These are phyloP conservation scores for Candida gigantensis DNA, from an alignment of 1,139 yeast species.

Conservation along the genomic window DNA sequence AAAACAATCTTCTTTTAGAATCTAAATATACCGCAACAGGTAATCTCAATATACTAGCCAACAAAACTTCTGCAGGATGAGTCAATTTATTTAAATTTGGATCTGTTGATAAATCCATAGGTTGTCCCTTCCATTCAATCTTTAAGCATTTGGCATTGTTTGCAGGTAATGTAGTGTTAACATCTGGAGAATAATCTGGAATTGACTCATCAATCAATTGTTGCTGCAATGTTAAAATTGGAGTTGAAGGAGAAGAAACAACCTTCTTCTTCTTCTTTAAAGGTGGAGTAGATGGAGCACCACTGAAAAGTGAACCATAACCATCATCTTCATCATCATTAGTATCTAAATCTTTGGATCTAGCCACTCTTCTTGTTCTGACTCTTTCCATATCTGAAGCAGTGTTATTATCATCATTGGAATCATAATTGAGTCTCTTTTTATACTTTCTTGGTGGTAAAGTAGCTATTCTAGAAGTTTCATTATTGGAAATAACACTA, in stretches of 20 bases:
- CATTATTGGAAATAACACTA: constrained; percentile 23
- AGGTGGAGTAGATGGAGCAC: constrained; percentile 15
- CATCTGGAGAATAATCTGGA: constrained; percentile 76
- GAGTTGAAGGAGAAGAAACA: constrained; percentile 12
- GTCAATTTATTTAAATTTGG: constrained; percentile 62
- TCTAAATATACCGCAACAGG: constrained; percentile 89
- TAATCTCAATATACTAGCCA: constrained; percentile 85
- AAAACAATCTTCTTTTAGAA: constrained; percentile 85
- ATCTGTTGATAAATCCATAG: constrained; percentile 84
- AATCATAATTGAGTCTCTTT: constrained; percentile 25
- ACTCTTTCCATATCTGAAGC: constrained; percentile 40
- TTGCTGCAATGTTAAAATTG: constrained; percentile 42
- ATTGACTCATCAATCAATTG: constrained; percentile 55
- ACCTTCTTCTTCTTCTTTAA: constrained; percentile 36
- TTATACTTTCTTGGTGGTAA: constrained; percentile 32
- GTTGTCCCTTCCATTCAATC: constrained; percentile 98
- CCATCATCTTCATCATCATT: constrained; percentile 12
- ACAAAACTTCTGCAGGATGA: constrained; percentile 88
- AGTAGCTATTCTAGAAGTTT: constrained; percentile 12
- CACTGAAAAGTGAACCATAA: constrained; percentile 7
- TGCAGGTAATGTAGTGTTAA: constrained; percentile 58
- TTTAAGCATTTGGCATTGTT: constrained; percentile 69
- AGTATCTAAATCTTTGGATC: constrained; percentile 21
- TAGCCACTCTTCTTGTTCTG: constrained; percentile 59
- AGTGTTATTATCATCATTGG: constrained; percentile 29